A percentile compares a stretch with the other conserved stretches of the same genome.
These are phyloP conservation scores for Cenococcum geophilum DNA, from an alignment of 495 filamentous ascomycete genomes.

Conservation along the genomic window DNA sequence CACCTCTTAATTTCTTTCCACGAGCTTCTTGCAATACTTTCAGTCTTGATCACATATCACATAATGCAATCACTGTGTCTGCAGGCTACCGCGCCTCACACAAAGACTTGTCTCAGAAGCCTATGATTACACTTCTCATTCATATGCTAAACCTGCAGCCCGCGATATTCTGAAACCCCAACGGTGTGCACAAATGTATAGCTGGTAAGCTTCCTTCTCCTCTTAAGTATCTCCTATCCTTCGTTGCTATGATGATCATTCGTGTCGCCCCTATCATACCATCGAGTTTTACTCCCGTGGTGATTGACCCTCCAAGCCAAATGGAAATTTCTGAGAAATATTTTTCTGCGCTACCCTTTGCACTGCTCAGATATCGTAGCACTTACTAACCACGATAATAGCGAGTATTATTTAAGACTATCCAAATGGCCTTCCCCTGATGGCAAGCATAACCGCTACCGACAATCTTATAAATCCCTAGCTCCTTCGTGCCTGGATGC, in stretches of 20 bases:
- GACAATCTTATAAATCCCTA: no score
- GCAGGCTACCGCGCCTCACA: no score
- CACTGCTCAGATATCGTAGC: conserved; percentile 7
- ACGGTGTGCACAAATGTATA: background rate
- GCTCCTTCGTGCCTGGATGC: no score
- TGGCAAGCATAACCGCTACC: no score
- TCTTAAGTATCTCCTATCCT: background rate
- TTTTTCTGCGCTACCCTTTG: conserved; percentile 7
- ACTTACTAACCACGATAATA: no score
- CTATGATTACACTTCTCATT: conserved; percentile 9
- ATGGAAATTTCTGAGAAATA: conserved; percentile 66
- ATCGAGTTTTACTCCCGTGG: conserved; percentile 55
- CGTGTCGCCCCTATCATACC: conserved; percentile 94
- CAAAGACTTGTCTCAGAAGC: no score
- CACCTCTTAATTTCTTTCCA: background rate
- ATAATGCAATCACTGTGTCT: no score
- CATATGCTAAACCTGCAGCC: background rate
- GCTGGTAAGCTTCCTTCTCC: background rate
- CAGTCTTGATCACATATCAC: no score
- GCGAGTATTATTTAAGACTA: no score
- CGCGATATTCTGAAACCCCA: background rate
- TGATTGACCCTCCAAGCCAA: conserved; percentile 93
- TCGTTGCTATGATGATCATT: conserved; percentile 65
- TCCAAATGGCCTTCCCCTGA: no score
- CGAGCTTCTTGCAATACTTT: no score